Percentiles rank a stretch among this genome's conserved stretches.
Evolutionary conservation across 345 rosid genomes (phyloP).

Genomic region (Eucalyptus tenuipes): DNA sequence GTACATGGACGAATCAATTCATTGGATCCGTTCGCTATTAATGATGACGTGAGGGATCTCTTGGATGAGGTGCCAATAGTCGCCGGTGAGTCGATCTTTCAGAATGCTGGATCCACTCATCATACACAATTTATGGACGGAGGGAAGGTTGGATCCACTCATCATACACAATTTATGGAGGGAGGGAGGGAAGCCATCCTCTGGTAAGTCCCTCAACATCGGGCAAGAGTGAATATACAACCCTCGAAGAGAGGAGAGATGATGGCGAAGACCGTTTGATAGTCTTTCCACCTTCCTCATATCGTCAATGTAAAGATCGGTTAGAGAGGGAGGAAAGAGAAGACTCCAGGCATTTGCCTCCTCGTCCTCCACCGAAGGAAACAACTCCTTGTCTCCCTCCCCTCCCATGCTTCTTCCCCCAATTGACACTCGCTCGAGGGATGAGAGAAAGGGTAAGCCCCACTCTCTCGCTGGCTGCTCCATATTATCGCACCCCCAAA

Average conservation of each 20-base stretch:
- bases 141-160: too few relatives aligned
- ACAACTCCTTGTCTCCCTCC: not conserved
- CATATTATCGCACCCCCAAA: not conserved
- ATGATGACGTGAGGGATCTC: fast-evolving
- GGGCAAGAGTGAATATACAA: too few relatives aligned
- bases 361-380: not conserved
- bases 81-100: not conserved
- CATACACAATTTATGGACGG: fast-evolving
- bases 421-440: fast-evolving
- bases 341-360: not conserved
- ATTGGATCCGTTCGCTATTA: fast-evolving
- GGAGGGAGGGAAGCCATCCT: not conserved
- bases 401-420: not conserved
- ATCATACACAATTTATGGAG: fast-evolving
- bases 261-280: fast-evolving
- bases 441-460: not conserved
- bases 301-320: fast-evolving
- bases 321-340: not conserved
- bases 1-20: not conserved
- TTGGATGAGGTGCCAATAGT: not conserved
- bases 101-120: too few relatives aligned
- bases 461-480: not conserved
- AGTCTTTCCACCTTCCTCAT: not conserved
- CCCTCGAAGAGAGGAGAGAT: not conserved
- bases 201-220: not conserved